These are phyloP conservation scores for Sclerotinia nivalis DNA, from an alignment of 2,329 filamentous ascomycete species.

Conservation along the genomic window DNA sequence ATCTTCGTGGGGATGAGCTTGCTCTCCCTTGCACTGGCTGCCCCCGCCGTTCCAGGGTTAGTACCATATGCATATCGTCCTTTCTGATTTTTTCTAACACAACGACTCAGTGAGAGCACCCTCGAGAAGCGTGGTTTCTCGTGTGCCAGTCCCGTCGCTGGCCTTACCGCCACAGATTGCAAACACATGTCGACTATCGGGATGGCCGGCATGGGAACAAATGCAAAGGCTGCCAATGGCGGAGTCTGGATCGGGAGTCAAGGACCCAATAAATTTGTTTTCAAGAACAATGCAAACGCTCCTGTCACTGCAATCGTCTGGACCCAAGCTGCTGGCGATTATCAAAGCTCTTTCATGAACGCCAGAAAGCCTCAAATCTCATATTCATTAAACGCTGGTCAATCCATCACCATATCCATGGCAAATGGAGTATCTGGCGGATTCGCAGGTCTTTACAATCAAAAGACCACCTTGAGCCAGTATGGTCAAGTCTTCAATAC, in stretches of 20 bases:
- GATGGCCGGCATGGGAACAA: slow-evolving; percentile 23
- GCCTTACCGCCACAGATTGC: slow-evolving; percentile 22
- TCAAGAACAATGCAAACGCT: slow-evolving; percentile 15
- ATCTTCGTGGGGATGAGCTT: slow-evolving; percentile 19
- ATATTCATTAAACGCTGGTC: slow-evolving; percentile 14
- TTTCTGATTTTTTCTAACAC: background rate
- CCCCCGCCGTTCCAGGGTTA: slow-evolving; percentile 15
- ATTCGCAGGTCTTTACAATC: slow-evolving; percentile 25
- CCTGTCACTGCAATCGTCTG: slow-evolving; percentile 18
- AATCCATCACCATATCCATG: slow-evolving; percentile 23
- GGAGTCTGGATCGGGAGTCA: slow-evolving; percentile 25
- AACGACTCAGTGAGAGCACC: background rate
- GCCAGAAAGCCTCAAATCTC: slow-evolving; percentile 16
- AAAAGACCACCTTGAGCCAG: slow-evolving; percentile 16
- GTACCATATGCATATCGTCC: background rate
- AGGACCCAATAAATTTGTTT: slow-evolving; percentile 25
- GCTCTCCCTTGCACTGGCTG: slow-evolving; percentile 21
- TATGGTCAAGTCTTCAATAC: slow-evolving; percentile 26
- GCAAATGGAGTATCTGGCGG: slow-evolving; percentile 24
- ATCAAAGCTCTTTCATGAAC: slow-evolving; percentile 21
- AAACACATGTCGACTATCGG: slow-evolving; percentile 24
- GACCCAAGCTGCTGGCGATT: slow-evolving; percentile 9
- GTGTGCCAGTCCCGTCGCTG: slow-evolving; percentile 18
- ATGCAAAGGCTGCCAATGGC: slow-evolving; percentile 16
- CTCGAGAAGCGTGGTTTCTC: slow-evolving; percentile 24